Percentiles rank a stretch among this genome's conserved stretches.
These are phyloP conservation scores for Diaporthe eres DNA, from an alignment of 2,329 filamentous ascomycete genomes.

Conservation along the genomic window DNA sequence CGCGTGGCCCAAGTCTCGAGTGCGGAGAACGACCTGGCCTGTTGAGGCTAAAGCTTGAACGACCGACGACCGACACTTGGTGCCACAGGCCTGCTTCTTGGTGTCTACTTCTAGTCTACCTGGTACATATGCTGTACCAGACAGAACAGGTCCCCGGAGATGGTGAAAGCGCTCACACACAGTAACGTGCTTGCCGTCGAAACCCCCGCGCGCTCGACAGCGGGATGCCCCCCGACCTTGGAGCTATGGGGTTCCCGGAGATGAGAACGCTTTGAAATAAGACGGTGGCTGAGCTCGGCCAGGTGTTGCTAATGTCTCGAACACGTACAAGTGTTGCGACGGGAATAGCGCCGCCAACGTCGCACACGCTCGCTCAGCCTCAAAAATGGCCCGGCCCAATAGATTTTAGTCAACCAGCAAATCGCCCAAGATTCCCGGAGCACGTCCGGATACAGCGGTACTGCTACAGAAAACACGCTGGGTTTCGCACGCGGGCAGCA, in stretches of 20 bases:
- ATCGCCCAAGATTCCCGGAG: slow-evolving; percentile 8
- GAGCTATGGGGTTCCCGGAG: slow-evolving; percentile 5
- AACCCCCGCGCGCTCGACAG: not conserved
- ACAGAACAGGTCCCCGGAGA: not conserved
- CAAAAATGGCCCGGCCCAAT: slow-evolving; percentile 35
- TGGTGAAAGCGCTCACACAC: not conserved
- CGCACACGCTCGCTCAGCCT: slow-evolving; percentile 34
- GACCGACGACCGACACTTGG: slow-evolving; percentile 16
- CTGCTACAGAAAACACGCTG: not conserved
- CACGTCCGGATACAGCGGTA: slow-evolving; percentile 23
- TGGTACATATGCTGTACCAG: not conserved
- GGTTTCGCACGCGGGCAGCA: not conserved
- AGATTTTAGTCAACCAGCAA: slow-evolving; percentile 19
- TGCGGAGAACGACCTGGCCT: slow-evolving; percentile 36
- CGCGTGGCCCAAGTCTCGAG: slow-evolving; percentile 31
- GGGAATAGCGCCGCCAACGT: slow-evolving; percentile 28
- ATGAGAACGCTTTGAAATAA: slow-evolving; percentile 13
- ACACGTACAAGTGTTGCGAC: slow-evolving; percentile 16
- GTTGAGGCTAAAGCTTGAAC: slow-evolving; percentile 35
- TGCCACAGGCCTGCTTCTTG: slow-evolving; percentile 1
- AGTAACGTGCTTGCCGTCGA: not conserved
- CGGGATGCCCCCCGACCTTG: not conserved
- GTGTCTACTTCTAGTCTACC: not conserved
- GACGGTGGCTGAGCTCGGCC: slow-evolving; percentile 32
- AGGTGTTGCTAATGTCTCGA: slow-evolving; percentile 23